Evolutionary conservation across 2,329 filamentous ascomycete genomes (phyloP), one percentile per base, ranked within the genome.

Genomic region (Westerdykella aurantiaca): DNA sequence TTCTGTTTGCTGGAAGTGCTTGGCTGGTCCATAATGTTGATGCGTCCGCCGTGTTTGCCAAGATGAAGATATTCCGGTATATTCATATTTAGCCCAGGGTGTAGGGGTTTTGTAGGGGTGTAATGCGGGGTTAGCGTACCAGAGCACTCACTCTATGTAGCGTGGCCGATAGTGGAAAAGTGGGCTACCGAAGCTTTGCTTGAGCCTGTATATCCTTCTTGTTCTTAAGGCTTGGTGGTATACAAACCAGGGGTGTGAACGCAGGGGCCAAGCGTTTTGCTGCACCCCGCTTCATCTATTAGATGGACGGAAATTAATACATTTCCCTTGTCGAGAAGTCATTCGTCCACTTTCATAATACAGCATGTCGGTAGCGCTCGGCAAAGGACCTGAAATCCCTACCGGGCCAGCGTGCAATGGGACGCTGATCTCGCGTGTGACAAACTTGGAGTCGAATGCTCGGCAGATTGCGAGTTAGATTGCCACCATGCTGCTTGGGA

Each of bases 111-210:
- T 29, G 25, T 33, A 34, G 40, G 34, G 33, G 34, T 17, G 17
- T n/a, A n/a, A 34, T 51, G 55, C 43, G 50, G 51, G 52, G 50
- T 52, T 47, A 43, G 51, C 41, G 41, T 48, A 41, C 44, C 42
- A 42, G 37, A 14, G 45, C 5, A 34, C 51, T 47, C 51, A 54
- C 53, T 25, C 33, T 25, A 39, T 39, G 21, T 39, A 42, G 37
- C 31, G 39, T 40, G 23, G 11, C 38, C 10, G 13, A 45, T 37
- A 31, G 31, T 17, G 37, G 25, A 49, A 46, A 43, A 43, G 43
- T 46, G 37, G 41, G 16, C 18, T 37, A 16, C 11, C 25, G 34
- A 52, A 53, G 54, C 51, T 49, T 52, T 47, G 6, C 45, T 44
- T 35, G 42, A 38, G 41, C 46, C 4, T 45, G 52, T 54, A 55